These are phyloP conservation scores for Acanthochlamys bracteata DNA, from an alignment of 106 monocot species.

Conservation along the genomic window DNA sequence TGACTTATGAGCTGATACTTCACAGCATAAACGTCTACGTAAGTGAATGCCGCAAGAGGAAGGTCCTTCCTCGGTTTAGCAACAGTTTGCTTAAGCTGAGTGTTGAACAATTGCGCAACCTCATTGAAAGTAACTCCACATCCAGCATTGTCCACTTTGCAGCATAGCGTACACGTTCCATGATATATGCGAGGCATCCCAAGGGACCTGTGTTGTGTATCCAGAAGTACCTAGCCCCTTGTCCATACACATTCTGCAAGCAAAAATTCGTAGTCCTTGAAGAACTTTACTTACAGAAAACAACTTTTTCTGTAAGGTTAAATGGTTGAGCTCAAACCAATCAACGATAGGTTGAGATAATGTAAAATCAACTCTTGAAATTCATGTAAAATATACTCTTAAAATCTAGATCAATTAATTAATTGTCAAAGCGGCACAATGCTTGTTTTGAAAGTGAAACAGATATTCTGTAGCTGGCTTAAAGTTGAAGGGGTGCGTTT, in stretches of 20 bases:
- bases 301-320: not conserved
- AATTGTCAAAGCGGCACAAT: no score
- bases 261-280: not conserved
- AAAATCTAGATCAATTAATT: no score
- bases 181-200: slow-evolving; percentile 74
- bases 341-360: no score
- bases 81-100: slow-evolving; percentile 60
- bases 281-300: not conserved
- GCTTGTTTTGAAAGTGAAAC: no score
- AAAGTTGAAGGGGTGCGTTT: no score
- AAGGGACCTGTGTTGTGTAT: slow-evolving; percentile 92
- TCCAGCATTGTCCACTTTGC: slow-evolving; percentile 44
- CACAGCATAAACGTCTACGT: slow-evolving; percentile 82
- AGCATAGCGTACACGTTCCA: slow-evolving; percentile 22
- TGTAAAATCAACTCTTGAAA: no score
- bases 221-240: slow-evolving; percentile 82
- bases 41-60: slow-evolving; percentile 55
- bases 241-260: slow-evolving; percentile 44
- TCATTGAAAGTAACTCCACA: slow-evolving; percentile 62
- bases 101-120: slow-evolving; percentile 62
- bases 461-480: no score
- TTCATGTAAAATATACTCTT: no score
- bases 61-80: slow-evolving; percentile 41
- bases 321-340: no score
- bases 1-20: slow-evolving; percentile 63